These are phyloP conservation scores for Kregervanrija pseudodelftensis DNA, from an alignment of 805 yeast species.

Conservation along the genomic window DNA sequence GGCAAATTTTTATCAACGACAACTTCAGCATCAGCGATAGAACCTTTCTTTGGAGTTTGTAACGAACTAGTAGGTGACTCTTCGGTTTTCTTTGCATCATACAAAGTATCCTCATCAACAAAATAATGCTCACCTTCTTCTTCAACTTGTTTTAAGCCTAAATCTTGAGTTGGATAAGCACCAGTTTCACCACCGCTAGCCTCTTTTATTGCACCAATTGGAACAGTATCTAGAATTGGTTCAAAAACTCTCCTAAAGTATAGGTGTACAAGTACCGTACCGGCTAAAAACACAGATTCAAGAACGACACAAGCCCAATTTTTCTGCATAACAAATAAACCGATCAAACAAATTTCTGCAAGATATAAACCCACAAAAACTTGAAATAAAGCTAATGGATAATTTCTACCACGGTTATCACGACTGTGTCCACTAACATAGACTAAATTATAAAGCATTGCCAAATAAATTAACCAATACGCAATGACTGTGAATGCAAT, in stretches of 20 bases:
- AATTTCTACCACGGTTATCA: conserved; percentile 68
- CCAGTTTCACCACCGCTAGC: conserved; percentile 32
- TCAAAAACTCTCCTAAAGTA: conserved; percentile 52
- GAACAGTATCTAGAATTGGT: conserved; percentile 62
- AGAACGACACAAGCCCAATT: conserved; percentile 73
- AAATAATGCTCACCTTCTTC: conserved; percentile 24
- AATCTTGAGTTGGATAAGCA: conserved; percentile 55
- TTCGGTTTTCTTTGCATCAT: conserved; percentile 1
- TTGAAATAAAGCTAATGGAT: conserved; percentile 66
- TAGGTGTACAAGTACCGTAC: conserved; percentile 52
- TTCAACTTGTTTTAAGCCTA: conserved; percentile 54
- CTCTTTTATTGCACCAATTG: conserved; percentile 52
- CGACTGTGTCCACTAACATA: conserved; percentile 54
- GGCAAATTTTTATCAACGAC: neutral
- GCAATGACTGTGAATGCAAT: conserved; percentile 61
- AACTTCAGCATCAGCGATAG: neutral
- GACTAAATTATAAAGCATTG: conserved; percentile 53
- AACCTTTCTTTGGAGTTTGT: neutral
- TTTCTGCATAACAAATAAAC: conserved; percentile 68
- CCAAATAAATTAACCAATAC: conserved; percentile 49
- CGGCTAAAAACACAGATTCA: conserved; percentile 53
- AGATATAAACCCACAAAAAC: conserved; percentile 65
- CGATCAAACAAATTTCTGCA: conserved; percentile 62
- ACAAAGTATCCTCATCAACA: conserved; percentile 5
- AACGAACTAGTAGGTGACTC: neutral